A percentile compares a stretch with the other conserved stretches of the same genome.
These are phyloP conservation scores for Aspergillus sparsus DNA, from an alignment of 495 filamentous ascomycete species.

Conservation along the genomic window DNA sequence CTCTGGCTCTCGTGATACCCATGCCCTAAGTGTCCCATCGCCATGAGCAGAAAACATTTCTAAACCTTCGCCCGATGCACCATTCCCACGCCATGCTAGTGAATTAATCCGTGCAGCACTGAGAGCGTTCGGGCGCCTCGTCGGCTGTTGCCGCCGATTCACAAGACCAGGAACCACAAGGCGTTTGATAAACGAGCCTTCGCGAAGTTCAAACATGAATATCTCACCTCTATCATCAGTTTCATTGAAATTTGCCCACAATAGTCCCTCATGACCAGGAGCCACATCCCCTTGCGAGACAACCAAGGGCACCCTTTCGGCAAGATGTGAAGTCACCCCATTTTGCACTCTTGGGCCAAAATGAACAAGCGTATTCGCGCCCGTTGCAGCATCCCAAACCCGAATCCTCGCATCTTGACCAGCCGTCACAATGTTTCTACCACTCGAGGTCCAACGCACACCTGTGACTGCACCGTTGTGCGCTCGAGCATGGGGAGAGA, in stretches of 20 bases:
- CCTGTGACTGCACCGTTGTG: conserved; percentile 81
- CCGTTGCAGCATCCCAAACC: conserved; percentile 78
- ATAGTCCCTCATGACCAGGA: conserved; percentile 61
- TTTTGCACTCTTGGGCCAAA: conserved; percentile 81
- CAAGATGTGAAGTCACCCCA: conserved; percentile 53
- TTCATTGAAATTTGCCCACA: conserved; percentile 71
- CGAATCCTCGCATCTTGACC: conserved; percentile 81
- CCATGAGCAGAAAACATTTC: conserved; percentile 57
- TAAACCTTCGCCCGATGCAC: conserved; percentile 45
- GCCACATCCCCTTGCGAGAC: conserved; percentile 54
- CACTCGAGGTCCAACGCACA: conserved; percentile 78
- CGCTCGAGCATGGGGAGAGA: conserved; percentile 56
- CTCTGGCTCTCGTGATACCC: conserved; percentile 58
- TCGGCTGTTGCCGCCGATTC: conserved; percentile 35
- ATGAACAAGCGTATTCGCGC: conserved; percentile 79
- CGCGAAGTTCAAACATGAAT: conserved; percentile 70
- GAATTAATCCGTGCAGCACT: conserved; percentile 63
- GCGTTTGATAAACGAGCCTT: conserved; percentile 70
- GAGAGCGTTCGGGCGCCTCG: conserved; percentile 36
- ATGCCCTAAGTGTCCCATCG: conserved; percentile 51
- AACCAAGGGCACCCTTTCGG: conserved; percentile 61
- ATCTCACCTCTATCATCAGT: conserved; percentile 62
- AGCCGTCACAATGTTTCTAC: conserved; percentile 68
- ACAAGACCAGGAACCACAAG: conserved; percentile 62
- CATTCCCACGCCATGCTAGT: conserved; percentile 67